Evolutionary conservation across 805 yeast genomes (phyloP).

Genomic region (Millerozyma miso): DNA sequence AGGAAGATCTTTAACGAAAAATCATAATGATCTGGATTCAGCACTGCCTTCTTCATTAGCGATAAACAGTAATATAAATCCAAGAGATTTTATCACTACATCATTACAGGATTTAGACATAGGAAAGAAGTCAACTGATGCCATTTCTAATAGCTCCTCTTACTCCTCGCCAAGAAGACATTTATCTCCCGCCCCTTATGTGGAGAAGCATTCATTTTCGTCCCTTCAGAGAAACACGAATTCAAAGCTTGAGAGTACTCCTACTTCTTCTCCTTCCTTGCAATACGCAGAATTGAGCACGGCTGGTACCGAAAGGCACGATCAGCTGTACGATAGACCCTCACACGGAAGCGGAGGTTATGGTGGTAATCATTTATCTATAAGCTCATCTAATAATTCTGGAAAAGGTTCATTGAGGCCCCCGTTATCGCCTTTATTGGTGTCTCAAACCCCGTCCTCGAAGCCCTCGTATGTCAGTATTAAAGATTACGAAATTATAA

Average conservation of each 20-base stretch:
- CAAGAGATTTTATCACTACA: constrained; percentile 16
- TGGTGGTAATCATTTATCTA: constrained; percentile 1
- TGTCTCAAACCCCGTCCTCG: constrained; percentile 54
- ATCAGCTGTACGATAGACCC: constrained; percentile 11
- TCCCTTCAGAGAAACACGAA: constrained; percentile 53
- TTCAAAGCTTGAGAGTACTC: constrained; percentile 30
- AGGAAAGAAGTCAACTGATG: constrained; percentile 18
- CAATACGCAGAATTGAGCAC: constrained; percentile 6
- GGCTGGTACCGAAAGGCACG: constrained; percentile 1
- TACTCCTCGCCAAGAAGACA: constrained; percentile 54
- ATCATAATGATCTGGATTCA: not conserved
- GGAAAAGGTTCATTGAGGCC: constrained; percentile 35
- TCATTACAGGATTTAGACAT: constrained; percentile 27
- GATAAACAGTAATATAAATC: constrained; percentile 13
- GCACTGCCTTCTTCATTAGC: constrained; percentile 3
- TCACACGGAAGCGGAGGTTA: constrained; percentile 16
- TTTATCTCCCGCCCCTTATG: constrained; percentile 49
- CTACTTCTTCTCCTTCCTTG: constrained; percentile 38
- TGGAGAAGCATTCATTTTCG: constrained; percentile 51
- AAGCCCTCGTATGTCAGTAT: constrained; percentile 57
- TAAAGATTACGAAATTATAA: constrained; percentile 81
- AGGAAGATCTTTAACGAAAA: constrained; percentile 12
- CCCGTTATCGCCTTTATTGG: constrained; percentile 76
- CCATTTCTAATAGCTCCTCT: constrained; percentile 18
- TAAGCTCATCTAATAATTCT: constrained; percentile 4